phyloP scores from a whole-genome alignment of 2,329 filamentous ascomycete genomes.

The Hypomyces perniciosus region DNA sequence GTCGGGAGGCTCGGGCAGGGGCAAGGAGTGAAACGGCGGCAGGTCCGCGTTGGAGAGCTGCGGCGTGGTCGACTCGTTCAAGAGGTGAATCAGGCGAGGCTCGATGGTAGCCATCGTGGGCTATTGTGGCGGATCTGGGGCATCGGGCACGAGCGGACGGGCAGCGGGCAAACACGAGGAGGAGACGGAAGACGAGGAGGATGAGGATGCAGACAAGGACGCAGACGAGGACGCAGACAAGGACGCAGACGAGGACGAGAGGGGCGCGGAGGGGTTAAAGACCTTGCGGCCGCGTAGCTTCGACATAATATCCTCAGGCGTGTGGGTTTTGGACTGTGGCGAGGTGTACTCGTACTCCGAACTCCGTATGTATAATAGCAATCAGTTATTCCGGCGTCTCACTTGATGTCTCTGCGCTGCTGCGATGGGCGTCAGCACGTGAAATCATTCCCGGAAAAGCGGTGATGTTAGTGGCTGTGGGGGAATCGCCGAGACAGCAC shows the following conservation, averaged over 20 bases:
- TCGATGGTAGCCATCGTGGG: slow-evolving; percentile 60
- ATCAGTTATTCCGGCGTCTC: not conserved
- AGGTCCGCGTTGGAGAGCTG: slow-evolving; percentile 46
- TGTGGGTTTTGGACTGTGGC: not conserved
- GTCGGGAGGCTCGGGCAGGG: slow-evolving; percentile 38
- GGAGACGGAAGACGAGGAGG: not conserved
- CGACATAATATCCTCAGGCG: slow-evolving; percentile 11
- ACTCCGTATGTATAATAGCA: not conserved
- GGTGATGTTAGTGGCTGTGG: slow-evolving; percentile 10
- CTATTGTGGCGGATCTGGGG: slow-evolving; percentile 20
- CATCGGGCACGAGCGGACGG: slow-evolving; percentile 22
- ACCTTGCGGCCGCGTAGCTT: not conserved
- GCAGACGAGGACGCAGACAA: not conserved
- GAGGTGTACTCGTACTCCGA: not conserved
- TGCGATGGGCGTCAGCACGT: slow-evolving; percentile 9
- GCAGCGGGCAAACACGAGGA: not conserved
- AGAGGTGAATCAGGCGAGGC: slow-evolving; percentile 59
- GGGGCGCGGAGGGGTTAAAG: not conserved
- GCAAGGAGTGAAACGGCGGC: slow-evolving; percentile 46
- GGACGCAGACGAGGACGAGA: not conserved
- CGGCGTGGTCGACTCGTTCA: slow-evolving; percentile 51
- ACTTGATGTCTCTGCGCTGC: not conserved
- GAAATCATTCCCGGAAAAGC: slow-evolving; percentile 4
- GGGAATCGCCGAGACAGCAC: slow-evolving; percentile 10
- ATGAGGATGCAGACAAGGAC: not conserved